phyloP scores from a whole-genome alignment of 148 eudicot genomes.

The Rhododendron williamsianum region DNA sequence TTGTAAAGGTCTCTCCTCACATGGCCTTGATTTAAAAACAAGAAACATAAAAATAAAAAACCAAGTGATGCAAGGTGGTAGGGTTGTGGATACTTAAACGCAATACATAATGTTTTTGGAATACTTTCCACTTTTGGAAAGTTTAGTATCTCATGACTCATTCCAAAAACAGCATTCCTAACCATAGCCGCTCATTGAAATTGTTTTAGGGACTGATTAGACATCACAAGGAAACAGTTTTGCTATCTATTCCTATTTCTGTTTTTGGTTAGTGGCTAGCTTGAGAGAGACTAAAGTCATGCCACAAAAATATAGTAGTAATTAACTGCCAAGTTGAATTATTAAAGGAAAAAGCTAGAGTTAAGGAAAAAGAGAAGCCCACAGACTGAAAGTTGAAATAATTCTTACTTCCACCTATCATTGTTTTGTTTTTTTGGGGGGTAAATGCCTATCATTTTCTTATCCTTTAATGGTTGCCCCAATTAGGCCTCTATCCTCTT shows the following conservation, averaged over 20 bases:
- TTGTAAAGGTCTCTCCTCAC: constrained; percentile 7
- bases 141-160: constrained; percentile 8
- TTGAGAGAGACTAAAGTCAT: neutral
- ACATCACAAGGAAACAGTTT: constrained; percentile 13
- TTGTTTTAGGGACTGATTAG: constrained; percentile 12
- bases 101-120: constrained; percentile 7
- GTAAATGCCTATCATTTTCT: no score
- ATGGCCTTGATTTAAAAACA: neutral
- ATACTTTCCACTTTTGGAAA: constrained; percentile 33
- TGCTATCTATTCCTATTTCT: neutral
- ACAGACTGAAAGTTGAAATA: neutral
- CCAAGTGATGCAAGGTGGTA: constrained; percentile 7
- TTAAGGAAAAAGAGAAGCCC: neutral
- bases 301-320: neutral
- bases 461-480: no score
- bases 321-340: neutral
- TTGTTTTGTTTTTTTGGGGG: no score
- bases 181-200: constrained; percentile 11
- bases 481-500: no score
- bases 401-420: no score
- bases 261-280: neutral
- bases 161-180: constrained; percentile 13
- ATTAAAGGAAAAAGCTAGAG: neutral
- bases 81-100: neutral
- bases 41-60: neutral